Evolutionary conservation across 108 stramenopile species (phyloP), one percentile per base, ranked within the genome.

Genomic region (Chaetoceros muelleri): DNA sequence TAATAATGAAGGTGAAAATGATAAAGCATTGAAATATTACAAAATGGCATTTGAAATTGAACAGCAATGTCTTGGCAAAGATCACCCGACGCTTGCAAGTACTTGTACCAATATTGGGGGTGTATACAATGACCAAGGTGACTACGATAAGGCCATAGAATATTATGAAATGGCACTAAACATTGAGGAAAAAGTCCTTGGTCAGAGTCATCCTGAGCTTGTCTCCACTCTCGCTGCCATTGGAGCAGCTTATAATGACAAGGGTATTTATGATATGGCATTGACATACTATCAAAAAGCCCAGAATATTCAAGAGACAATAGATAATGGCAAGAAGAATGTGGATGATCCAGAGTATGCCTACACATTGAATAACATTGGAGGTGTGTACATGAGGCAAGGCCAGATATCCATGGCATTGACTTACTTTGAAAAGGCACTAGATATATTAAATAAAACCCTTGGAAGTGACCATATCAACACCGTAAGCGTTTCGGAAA

Each of bases 31-130:
- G 18, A 57, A 70, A 22, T 47, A 60, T 20, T 63, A 62, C 27
- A 66, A 61, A 26, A 70, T 54, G 23, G 73, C 73, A 1, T 56
- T 74, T 16, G 59, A 31, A 1, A 65, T 74, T 30, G 48, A 65
- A 57, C 65, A 24, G 2, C 31, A 8, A 22, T 29, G 48, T 18
- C 52, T 73, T 16, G 67, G 72, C 7, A 61, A 64, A 53, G 28
- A 69, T 47, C 72, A 73, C 30, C 71, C 65, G 2, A 52, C 58
- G 1, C 57, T 61, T 16, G 60, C 55, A 3, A 23, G 55, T 23
- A 64, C 71, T 2, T 66, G 50, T 48, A 28, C 57, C 26, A 27
- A 57, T 51, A 62, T 72, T 58, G 73, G 67, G 2, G 60, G 57
- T 18, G 60, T 51, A 13, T 66, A 57, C 26, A 25, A 34, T 17